A percentile compares a stretch with the other conserved stretches of the same genome.
phyloP scores from a whole-genome alignment of 192 early-diverging fungal genomes.

The Chytriomyces sp. region DNA sequence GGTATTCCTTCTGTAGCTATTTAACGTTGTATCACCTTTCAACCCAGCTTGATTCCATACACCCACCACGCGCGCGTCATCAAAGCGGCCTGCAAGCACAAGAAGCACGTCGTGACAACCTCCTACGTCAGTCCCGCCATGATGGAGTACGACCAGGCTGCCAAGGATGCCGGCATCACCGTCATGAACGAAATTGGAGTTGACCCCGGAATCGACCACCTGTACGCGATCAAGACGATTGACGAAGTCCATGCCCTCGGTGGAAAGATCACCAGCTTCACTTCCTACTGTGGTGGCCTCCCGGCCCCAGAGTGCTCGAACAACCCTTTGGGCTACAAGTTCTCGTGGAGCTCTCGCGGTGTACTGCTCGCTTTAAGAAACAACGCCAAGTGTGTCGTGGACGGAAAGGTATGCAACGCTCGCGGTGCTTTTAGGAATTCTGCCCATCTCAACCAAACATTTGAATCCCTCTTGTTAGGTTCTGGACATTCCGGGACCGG shows the following conservation, averaged over 20 bases:
- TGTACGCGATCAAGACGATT: slow-evolving; percentile 95
- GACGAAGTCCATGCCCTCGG: slow-evolving; percentile 79
- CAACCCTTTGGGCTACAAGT: slow-evolving; percentile 95
- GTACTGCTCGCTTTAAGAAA: slow-evolving; percentile 96
- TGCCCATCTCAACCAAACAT: background rate
- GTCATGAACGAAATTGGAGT: slow-evolving; percentile 98
- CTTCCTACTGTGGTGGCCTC: slow-evolving; percentile 96
- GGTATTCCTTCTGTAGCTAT: background rate
- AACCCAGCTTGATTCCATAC: slow-evolving; percentile 59
- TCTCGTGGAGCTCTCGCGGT: slow-evolving; percentile 97
- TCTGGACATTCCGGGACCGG: slow-evolving; percentile 64
- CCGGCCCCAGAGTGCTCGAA: slow-evolving; percentile 88
- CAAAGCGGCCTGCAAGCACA: slow-evolving; percentile 72
- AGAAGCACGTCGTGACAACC: slow-evolving; percentile 94
- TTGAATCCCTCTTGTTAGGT: slow-evolving; percentile 39
- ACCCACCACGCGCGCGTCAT: slow-evolving; percentile 81
- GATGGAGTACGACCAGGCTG: slow-evolving; percentile 70
- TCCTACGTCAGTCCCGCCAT: slow-evolving; percentile 95
- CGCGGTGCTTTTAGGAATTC: too few species aligned
- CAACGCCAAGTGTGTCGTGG: slow-evolving; percentile 82
- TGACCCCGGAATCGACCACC: slow-evolving; percentile 97
- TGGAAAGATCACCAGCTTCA: slow-evolving; percentile 72
- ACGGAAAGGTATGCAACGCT: slow-evolving; percentile 68
- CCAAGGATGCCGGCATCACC: slow-evolving; percentile 78
- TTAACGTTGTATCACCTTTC: background rate